Base-by-base conservation (phyloP, 2,329 filamentous ascomycete species). In the Colletotrichum sp. region DNA sequence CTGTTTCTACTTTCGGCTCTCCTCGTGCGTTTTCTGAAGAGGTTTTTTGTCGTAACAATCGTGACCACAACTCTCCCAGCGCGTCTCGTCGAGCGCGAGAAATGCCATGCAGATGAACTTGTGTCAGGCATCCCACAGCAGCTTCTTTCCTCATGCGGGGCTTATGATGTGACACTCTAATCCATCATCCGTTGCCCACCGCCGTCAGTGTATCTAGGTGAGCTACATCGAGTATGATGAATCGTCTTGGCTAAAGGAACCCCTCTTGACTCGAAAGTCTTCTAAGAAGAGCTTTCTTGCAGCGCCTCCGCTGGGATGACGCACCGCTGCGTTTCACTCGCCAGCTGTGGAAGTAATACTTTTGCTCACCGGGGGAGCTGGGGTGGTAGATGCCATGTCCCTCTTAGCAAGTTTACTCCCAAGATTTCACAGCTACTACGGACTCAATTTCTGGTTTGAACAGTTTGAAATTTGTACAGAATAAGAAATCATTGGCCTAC, bases 401-500 rank as follows among this genome's bases (percentile, higher is more conserved):
- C 18, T 44, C 9, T 18, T 18, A n/a, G 6, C 39, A 44, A 10
- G 6, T 5, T 5, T n/a, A 44, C 39, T 44, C n/a, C 18, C 9
- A 13, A 48, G n/a, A 52, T 6, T 52, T 22, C 44, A 52, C 44
- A 22, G 12, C 5, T 22, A 52, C n/a, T 13, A 52, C 12, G 10
- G n/a, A 13, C 44, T 22, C 12, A 12, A 8, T 13, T 52, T 48
- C 39, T 18, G 30, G 44, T 75, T 71, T 75, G 72, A 76, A 76
- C 75, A 77, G 81, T 81, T 77, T 52, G 69, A 76, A 80, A 81
- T 70, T 85, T 84, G 79, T 85, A 85, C 83, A 85, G 80, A 79
- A 76, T 78, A 78, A 72, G 66, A 77, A 78, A 78, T 71, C 76
- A 77, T 78, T 72, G 72, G 77, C 75, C 68, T 71, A 77, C 72